phyloP scores from a whole-genome alignment of 1,139 yeast genomes.

The Lodderomyces margitis region DNA sequence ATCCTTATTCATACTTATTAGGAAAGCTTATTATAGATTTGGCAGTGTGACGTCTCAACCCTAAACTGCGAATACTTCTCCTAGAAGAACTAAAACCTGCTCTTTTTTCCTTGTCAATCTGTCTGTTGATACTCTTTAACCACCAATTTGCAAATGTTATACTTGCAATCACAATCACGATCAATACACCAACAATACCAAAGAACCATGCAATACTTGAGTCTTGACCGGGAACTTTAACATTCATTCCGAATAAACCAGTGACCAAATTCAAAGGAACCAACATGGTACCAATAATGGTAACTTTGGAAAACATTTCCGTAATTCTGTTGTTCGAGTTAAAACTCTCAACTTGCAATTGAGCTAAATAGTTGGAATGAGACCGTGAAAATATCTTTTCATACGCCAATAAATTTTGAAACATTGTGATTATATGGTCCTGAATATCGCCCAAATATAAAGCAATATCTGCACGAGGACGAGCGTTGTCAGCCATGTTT shows the following conservation, averaged over 20 bases:
- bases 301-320: conserved; percentile 83
- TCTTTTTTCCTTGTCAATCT: conserved; percentile 14
- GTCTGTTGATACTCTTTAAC: conserved; percentile 26
- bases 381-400: conserved; percentile 92
- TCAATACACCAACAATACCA: conserved; percentile 40
- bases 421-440: conserved; percentile 96
- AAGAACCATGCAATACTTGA: conserved; percentile 31
- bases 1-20: conserved; percentile 32
- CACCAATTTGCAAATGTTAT: conserved; percentile 35
- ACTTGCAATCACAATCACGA: conserved; percentile 26
- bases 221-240: conserved; percentile 72
- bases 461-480: conserved; percentile 81
- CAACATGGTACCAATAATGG: conserved; percentile 84
- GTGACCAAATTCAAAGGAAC: conserved; percentile 89
- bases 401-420: conserved; percentile 81
- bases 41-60: conserved; percentile 35
- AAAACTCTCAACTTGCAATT: conserved; percentile 88
- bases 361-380: conserved; percentile 90
- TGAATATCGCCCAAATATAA: conserved; percentile 94
- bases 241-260: conserved; percentile 97
- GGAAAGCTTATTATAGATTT: conserved; percentile 44
- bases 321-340: conserved; percentile 82
- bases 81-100: conserved; percentile 20
- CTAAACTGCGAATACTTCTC: conserved; percentile 45
- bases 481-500: conserved; percentile 34